Conservation (phyloP, 2,329 filamentous ascomycete genomes). For the Stachybotrys elegans region DNA sequence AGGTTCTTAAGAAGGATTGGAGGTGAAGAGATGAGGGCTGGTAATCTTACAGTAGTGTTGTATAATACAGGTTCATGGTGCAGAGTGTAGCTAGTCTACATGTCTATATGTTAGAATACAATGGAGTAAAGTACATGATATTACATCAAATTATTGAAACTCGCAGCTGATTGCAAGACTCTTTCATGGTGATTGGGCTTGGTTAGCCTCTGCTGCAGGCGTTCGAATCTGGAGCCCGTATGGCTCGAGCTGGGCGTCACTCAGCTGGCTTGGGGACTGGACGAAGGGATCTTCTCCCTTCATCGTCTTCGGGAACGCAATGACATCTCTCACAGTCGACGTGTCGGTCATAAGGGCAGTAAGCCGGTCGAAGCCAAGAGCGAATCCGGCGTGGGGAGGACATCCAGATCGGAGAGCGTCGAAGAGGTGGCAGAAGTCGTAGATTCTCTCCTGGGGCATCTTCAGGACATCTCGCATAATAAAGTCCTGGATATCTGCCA, state of each 20-base stretch:
- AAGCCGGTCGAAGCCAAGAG: conserved; percentile 85
- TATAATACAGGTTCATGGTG: not conserved
- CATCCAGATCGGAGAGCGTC: conserved; percentile 79
- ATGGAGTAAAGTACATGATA: not conserved
- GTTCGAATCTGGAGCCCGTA: conserved; percentile 36
- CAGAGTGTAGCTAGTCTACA: not conserved
- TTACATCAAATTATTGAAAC: not conserved
- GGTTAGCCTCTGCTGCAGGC: not conserved
- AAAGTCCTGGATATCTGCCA: conserved; percentile 75
- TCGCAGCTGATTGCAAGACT: not conserved
- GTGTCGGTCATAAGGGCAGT: conserved; percentile 73
- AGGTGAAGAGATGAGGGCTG: too few relatives aligned
- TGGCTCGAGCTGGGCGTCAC: conserved; percentile 44
- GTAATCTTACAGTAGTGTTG: not conserved
- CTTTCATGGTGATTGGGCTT: not conserved
- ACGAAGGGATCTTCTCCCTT: conserved; percentile 84
- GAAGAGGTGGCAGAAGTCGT: conserved; percentile 80
- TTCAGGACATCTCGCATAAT: conserved; percentile 79
- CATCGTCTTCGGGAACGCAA: conserved; percentile 93
- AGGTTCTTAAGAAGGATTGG: too few relatives aligned
- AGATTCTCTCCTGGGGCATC: conserved; percentile 67
- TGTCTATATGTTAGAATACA: not conserved
- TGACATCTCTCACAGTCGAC: conserved; percentile 82
- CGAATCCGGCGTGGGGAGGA: conserved; percentile 91
- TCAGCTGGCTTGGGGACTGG: conserved; percentile 67